These are phyloP conservation scores for Aspergillus funiculosus DNA, from an alignment of 495 filamentous ascomycete species.

Conservation along the genomic window DNA sequence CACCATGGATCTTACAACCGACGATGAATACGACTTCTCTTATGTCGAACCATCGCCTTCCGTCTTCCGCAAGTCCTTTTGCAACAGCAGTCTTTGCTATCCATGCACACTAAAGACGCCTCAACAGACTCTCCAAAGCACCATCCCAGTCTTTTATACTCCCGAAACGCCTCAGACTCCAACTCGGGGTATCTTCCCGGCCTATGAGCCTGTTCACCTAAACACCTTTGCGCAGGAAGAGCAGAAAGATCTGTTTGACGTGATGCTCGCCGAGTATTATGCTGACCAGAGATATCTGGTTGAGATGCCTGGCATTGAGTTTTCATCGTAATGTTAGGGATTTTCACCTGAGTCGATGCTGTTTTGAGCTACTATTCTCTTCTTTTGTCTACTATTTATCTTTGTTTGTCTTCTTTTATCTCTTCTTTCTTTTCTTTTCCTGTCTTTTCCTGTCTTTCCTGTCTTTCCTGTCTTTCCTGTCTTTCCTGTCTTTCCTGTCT, in stretches of 20 bases:
- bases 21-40: background rate
- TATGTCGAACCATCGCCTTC: background rate
- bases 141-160: background rate
- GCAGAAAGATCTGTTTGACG: background rate
- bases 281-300: background rate
- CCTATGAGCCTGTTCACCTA: background rate
- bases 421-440: background rate
- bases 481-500: too few species aligned
- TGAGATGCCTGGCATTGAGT: background rate
- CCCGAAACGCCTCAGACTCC: background rate
- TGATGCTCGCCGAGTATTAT: constrained; percentile 1
- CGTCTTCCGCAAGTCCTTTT: background rate
- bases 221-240: background rate
- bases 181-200: background rate
- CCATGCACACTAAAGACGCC: background rate
- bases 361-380: background rate
- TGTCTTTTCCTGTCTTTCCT: background rate
- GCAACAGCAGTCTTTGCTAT: background rate
- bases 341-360: background rate
- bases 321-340: background rate
- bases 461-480: background rate
- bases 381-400: background rate
- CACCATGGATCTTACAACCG: too few species aligned
- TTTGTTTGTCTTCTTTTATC: background rate
- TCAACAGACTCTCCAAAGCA: background rate